These are phyloP conservation scores for Fusarium chuoi DNA, from an alignment of 2,329 filamentous ascomycete genomes.

Conservation along the genomic window DNA sequence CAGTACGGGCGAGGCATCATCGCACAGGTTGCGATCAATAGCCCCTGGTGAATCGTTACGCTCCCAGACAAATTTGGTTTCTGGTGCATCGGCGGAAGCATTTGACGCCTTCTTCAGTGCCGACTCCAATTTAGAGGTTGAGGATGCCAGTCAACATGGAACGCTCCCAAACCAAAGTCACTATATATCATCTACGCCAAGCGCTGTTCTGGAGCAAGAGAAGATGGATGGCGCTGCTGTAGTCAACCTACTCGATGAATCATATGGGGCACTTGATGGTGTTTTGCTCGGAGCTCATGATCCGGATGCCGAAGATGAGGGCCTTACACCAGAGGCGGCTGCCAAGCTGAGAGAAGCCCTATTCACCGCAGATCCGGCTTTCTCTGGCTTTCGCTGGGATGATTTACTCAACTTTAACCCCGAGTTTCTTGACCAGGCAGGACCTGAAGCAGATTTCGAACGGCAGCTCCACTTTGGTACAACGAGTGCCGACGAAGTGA, in stretches of 20 bases:
- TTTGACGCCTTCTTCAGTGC: conserved; percentile 41
- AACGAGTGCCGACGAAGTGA: conserved; percentile 51
- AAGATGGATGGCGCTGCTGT: conserved; percentile 53
- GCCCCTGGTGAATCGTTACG: conserved; percentile 29
- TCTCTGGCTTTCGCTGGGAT: conserved; percentile 51
- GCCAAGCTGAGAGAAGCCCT: conserved; percentile 51
- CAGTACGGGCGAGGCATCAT: conserved; percentile 36
- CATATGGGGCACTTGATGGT: conserved; percentile 34
- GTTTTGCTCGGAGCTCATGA: conserved; percentile 32
- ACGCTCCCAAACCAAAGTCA: not conserved
- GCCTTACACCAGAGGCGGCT: conserved; percentile 44
- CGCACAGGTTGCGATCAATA: conserved; percentile 30
- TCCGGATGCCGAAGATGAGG: conserved; percentile 39
- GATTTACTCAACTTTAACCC: conserved; percentile 63
- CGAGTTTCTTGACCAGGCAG: conserved; percentile 49
- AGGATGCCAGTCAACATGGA: not conserved
- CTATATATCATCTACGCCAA: not conserved
- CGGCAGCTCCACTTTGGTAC: conserved; percentile 52
- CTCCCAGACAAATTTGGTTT: conserved; percentile 20
- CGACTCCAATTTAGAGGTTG: conserved; percentile 19
- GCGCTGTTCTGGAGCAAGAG: conserved; percentile 38
- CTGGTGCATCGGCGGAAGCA: conserved; percentile 48
- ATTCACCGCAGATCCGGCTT: conserved; percentile 44
- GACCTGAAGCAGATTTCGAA: conserved; percentile 28
- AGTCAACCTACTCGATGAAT: conserved; percentile 49